Evolutionary conservation across 331 rosid species (phyloP).

Genomic region (Dryas integrifolia): DNA sequence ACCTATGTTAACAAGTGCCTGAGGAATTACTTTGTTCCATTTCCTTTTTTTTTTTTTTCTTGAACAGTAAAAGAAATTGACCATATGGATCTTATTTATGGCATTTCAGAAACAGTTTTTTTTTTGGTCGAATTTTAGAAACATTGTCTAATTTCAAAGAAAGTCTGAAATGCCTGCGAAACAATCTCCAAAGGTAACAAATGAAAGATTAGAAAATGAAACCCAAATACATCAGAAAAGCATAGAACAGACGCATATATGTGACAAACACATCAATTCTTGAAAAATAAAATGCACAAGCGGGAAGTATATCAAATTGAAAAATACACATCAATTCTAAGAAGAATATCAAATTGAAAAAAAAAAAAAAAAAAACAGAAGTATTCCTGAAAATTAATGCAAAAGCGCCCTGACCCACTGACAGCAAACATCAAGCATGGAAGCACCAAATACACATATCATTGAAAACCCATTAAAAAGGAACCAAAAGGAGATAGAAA

Average conservation of each 20-base stretch:
- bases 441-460: constrained; percentile 12
- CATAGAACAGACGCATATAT: not conserved
- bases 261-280: not conserved
- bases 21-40: not conserved
- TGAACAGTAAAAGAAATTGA: not conserved
- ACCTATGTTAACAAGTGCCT: not conserved
- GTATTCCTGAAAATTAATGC: not conserved
- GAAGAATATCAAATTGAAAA: too few species aligned
- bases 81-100: not conserved
- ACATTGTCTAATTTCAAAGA: too few species aligned
- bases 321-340: not conserved
- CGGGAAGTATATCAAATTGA: too few species aligned
- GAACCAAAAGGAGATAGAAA: not conserved
- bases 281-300: not conserved
- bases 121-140: too few species aligned
- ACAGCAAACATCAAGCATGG: not conserved
- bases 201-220: not conserved
- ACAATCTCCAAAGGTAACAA: not conserved
- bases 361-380: too few species aligned
- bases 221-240: not conserved
- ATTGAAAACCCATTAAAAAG: not conserved
- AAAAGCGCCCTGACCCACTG: constrained; percentile 4
- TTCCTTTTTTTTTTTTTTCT: not conserved
- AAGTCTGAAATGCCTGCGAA: too few species aligned
- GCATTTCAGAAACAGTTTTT: not conserved